phyloP scores from a whole-genome alignment of 148 eudicot species.

The Fagopyrum esculentum region DNA sequence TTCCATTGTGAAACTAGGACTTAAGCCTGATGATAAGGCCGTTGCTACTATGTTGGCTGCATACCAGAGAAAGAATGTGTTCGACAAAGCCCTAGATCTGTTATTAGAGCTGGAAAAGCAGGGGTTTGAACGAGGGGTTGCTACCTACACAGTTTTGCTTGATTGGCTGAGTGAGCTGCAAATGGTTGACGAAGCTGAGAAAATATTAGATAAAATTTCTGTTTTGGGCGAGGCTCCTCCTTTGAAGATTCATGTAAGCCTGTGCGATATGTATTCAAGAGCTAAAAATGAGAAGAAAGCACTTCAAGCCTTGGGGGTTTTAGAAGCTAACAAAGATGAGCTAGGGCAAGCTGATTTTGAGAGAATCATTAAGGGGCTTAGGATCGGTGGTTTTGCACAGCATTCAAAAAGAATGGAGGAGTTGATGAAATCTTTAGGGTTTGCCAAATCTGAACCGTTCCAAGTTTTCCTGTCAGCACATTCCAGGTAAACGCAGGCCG shows the following conservation, averaged over 20 bases:
- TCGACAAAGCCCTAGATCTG: slow-evolving; percentile 69
- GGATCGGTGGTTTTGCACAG: slow-evolving; percentile 42
- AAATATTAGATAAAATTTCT: slow-evolving; percentile 55
- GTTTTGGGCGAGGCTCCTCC: slow-evolving; percentile 78
- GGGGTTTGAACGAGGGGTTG: slow-evolving; percentile 68
- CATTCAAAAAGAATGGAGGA: slow-evolving; percentile 51
- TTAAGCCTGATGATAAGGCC: slow-evolving; percentile 67
- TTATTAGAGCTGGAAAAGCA: slow-evolving; percentile 64
- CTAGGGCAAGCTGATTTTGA: slow-evolving; percentile 48
- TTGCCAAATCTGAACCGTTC: neutral
- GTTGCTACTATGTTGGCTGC: slow-evolving; percentile 55
- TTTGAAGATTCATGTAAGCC: slow-evolving; percentile 67
- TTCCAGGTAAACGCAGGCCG: neutral
- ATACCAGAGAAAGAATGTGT: slow-evolving; percentile 47
- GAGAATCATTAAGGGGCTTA: slow-evolving; percentile 48
- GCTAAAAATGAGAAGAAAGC: slow-evolving; percentile 69
- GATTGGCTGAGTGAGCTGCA: slow-evolving; percentile 80
- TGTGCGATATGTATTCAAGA: slow-evolving; percentile 72
- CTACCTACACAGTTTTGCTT: slow-evolving; percentile 58
- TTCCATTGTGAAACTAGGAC: slow-evolving; percentile 42
- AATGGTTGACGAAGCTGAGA: slow-evolving; percentile 81
- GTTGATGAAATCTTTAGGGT: slow-evolving; percentile 65
- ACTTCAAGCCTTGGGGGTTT: slow-evolving; percentile 63
- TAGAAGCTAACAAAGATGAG: slow-evolving; percentile 68
- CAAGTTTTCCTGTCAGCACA: neutral